A percentile compares a stretch with the other conserved stretches of the same genome.
These are phyloP conservation scores for Schizochytrium sp. DNA, from an alignment of 108 stramenopile genomes.

Conservation along the genomic window DNA sequence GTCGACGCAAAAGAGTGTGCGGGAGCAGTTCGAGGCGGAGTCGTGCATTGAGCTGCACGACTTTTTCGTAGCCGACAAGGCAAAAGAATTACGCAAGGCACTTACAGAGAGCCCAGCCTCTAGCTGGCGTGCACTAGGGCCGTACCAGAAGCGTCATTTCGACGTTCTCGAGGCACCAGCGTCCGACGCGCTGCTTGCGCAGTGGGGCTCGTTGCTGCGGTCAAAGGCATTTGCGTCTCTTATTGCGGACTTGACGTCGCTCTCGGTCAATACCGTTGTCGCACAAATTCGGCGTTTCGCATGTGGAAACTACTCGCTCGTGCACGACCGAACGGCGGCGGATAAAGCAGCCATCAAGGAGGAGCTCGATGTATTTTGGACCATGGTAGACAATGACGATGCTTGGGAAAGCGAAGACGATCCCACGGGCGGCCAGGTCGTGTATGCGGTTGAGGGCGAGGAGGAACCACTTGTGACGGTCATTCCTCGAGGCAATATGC, in stretches of 20 bases:
- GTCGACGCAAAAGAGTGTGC: neutral
- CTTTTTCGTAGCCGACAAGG: neutral
- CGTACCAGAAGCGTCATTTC: neutral
- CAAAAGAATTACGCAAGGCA: neutral
- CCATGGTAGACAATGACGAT: neutral
- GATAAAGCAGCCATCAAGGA: neutral
- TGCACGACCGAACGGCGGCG: neutral
- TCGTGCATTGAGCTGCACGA: neutral
- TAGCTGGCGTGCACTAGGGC: neutral
- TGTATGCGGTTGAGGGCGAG: neutral
- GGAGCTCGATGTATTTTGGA: neutral
- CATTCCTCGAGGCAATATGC: neutral
- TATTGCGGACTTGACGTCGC: neutral
- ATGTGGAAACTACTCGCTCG: neutral
- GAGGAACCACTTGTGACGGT: slow-evolving; percentile 13
- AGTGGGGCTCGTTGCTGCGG: neutral
- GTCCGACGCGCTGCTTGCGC: neutral
- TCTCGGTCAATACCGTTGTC: neutral
- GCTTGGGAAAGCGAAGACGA: neutral
- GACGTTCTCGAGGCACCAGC: neutral
- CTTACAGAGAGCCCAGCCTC: neutral
- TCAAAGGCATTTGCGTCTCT: neutral
- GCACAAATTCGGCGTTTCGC: neutral
- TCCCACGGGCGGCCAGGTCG: neutral
- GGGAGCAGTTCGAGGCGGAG: neutral